Conservation (phyloP, 2,329 filamentous ascomycete genomes). For the Chaetomiaceae sp. region DNA sequence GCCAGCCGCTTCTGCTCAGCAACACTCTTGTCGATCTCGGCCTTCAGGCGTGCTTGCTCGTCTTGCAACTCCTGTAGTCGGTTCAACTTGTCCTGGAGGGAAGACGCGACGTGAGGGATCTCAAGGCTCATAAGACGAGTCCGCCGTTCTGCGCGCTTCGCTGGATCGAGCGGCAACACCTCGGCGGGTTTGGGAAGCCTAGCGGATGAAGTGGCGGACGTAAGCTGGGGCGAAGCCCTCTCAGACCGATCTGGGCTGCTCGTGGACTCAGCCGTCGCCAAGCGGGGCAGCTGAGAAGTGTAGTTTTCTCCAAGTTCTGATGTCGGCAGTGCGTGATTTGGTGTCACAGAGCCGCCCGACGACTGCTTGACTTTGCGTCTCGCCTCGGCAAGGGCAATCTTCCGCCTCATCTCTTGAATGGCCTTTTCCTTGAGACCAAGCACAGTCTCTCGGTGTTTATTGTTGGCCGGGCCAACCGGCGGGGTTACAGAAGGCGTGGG, state of each 20-base stretch:
- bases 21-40: constrained; percentile 38
- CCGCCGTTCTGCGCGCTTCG: constrained; percentile 24
- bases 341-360: constrained; percentile 29
- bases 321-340: constrained; percentile 27
- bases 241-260: constrained; percentile 22
- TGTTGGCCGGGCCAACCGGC: constrained; percentile 32
- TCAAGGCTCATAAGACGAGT: constrained; percentile 37
- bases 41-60: constrained; percentile 44
- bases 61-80: constrained; percentile 43
- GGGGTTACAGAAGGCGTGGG: constrained; percentile 37
- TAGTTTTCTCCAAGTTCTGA: constrained; percentile 27
- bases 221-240: constrained; percentile 24
- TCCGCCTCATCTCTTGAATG: constrained; percentile 57
- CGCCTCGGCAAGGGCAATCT: constrained; percentile 55
- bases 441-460: constrained; percentile 35
- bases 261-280: constrained; percentile 20
- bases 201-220: constrained; percentile 24
- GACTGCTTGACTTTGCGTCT: constrained; percentile 42
- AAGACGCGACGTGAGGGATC: constrained; percentile 35
- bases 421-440: constrained; percentile 50
- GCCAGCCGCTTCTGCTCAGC: constrained; percentile 33
- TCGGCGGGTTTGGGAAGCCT: constrained; percentile 28
- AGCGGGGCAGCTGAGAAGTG: constrained; percentile 10
- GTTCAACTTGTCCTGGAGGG: constrained; percentile 41
- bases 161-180: neutral